Evolutionary conservation across 352 stramenopile genomes (phyloP).

Genomic region (Pythium sp.): DNA sequence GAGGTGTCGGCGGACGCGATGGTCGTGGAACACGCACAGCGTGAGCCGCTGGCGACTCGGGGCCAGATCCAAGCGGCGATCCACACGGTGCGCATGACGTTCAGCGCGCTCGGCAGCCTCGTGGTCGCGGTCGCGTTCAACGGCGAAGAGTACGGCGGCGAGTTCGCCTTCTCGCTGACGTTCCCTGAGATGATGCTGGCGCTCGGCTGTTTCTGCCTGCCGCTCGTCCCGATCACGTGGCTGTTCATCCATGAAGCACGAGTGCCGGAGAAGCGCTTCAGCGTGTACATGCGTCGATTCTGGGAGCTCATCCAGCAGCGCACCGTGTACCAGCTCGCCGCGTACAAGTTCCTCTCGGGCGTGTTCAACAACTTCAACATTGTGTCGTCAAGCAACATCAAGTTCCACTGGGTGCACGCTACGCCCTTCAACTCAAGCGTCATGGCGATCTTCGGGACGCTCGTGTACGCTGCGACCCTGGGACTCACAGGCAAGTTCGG

Average conservation of each 20-base stretch:
- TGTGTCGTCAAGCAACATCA: slow-evolving; percentile 45
- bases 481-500: slow-evolving; percentile 43
- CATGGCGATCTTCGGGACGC: slow-evolving; percentile 42
- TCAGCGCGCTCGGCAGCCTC: slow-evolving; percentile 40
- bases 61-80: slow-evolving; percentile 56
- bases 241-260: slow-evolving; percentile 22
- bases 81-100: slow-evolving; percentile 44
- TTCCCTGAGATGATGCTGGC: slow-evolving; percentile 54
- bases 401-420: slow-evolving; percentile 48
- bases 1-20: slow-evolving; percentile 62
- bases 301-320: slow-evolving; percentile 49
- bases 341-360: slow-evolving; percentile 59
- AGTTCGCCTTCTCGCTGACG: slow-evolving; percentile 48
- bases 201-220: slow-evolving; percentile 32
- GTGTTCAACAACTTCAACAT: slow-evolving; percentile 65
- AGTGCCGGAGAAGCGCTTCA: slow-evolving; percentile 12
- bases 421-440: slow-evolving; percentile 57
- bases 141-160: slow-evolving; percentile 46
- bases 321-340: slow-evolving; percentile 54
- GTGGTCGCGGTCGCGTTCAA: slow-evolving; percentile 50
- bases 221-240: slow-evolving; percentile 28
- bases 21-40: slow-evolving; percentile 56
- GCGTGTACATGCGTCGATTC: slow-evolving; percentile 35
- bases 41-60: slow-evolving; percentile 44
- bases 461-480: slow-evolving; percentile 39